Evolutionary conservation across 257 asterid genomes (phyloP), one percentile per base, ranked within the genome.

Genomic region (Jasminum sambac): DNA sequence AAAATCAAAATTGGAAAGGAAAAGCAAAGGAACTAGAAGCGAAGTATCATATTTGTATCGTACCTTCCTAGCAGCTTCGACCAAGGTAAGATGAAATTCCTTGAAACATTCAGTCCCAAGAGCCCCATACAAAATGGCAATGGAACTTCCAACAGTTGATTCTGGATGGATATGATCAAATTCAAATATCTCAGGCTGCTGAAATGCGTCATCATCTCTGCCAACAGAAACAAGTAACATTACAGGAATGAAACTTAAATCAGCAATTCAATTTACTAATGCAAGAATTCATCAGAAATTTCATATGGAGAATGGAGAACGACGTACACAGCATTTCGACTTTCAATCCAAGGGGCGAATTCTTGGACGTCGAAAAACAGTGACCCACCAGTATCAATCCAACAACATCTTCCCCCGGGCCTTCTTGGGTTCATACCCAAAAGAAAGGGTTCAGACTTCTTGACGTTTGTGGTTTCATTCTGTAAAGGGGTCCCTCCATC

Each of bases 131-230:
- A 95, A 88, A 71, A 95, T 78, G 66, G 88, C 85, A 60, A 85
- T 72, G 46, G 86, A 86, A 77, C 86, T 83, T 82, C 95, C 96
- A 76, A 79, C 75, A 72, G 83, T 75, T 80, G 98, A 91, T 74
- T 84, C 88, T 13, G 91, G 95, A 79, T 95, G 98, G 73, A 91
- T 84, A 74, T 95, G 99, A 83, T 95, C 99, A 78, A 95, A 95
- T 50, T 91, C 96, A 71, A 91, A 95, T 68, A 91, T 83, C 82
- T 91, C 98, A 24, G 96, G 99, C 82, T 85, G 96, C 83, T 89
- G 97, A 84, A 89, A 88, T 64, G 84, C 79, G 62, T 76, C 88
- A 25, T 79, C 81, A 76, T 64, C 67, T 80, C 99, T 91, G 96
- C 71, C 26, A 73, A 77, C 63, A 74, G 70, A 70, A 44, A 77